A percentile compares a stretch with the other conserved stretches of the same genome.
Evolutionary conservation across 306 rosid genomes (phyloP).

Genomic region (Lotus japonicus): DNA sequence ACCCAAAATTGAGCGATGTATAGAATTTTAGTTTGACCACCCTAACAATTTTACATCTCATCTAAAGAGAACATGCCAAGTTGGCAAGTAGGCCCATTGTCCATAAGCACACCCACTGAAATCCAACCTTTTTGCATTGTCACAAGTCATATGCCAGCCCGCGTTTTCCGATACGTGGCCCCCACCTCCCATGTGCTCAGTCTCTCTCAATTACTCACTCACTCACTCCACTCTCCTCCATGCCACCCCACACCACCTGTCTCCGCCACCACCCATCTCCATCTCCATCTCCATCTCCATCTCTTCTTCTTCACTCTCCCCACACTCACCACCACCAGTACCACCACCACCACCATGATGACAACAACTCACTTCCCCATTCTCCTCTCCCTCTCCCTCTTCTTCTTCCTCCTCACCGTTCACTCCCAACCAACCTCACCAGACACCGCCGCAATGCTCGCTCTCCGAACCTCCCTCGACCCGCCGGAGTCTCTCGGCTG

Average conservation of each 20-base stretch:
- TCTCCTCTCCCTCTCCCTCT: constrained; percentile 15
- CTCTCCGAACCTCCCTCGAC: constrained; percentile 46
- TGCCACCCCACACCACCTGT: neutral
- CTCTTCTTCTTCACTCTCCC: neutral
- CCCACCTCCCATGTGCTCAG: constrained; percentile 39
- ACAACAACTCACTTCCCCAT: neutral
- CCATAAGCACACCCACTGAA: neutral
- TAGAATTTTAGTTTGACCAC: too few relatives aligned
- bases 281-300: neutral
- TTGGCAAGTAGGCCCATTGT: neutral
- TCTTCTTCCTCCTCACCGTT: neutral
- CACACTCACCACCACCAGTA: neutral
- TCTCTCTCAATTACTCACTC: neutral
- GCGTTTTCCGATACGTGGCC: constrained; percentile 15
- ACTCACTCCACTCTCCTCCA: neutral
- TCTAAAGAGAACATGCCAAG: neutral
- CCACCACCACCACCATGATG: neutral
- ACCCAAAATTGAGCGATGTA: too few relatives aligned
- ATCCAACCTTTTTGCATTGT: neutral
- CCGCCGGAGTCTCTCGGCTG: constrained; percentile 40
- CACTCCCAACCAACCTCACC: constrained; percentile 27
- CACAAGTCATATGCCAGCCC: constrained; percentile 23
- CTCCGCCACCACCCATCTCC: too few relatives aligned
- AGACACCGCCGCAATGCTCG: constrained; percentile 39
- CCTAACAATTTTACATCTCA: too few relatives aligned